These are phyloP conservation scores for Spongispora temasekensis DNA, from an alignment of 1,284 basidiomycete genomes.

Conservation along the genomic window DNA sequence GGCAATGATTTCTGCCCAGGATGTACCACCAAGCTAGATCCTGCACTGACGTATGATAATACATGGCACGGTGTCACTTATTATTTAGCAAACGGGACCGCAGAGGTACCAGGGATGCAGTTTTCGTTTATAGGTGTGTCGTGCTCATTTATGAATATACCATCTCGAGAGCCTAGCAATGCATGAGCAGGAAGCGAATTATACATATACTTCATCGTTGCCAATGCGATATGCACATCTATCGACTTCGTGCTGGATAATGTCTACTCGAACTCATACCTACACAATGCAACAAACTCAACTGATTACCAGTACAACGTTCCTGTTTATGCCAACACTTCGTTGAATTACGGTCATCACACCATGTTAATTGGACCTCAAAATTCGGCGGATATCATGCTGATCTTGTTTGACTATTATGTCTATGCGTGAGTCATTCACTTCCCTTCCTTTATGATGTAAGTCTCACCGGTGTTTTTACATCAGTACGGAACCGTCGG, in stretches of 20 bases:
- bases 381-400: not conserved
- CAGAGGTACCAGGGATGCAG: conserved; percentile 3
- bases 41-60: conserved; percentile 2
- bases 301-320: conserved; percentile 17
- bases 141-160: not conserved
- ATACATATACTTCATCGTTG: conserved; percentile 22
- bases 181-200: conserved; percentile 15
- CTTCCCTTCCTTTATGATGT: not conserved
- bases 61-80: conserved; percentile 25
- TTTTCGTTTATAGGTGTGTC: conserved; percentile 16
- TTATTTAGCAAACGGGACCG: rapidly evolving
- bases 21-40: conserved; percentile 4
- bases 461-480: not conserved
- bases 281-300: not conserved
- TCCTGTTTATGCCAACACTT: conserved; percentile 12
- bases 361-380: conserved; percentile 7
- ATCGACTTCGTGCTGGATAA: conserved; percentile 15
- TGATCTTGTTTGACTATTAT: conserved; percentile 18
- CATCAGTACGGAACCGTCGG: conserved; percentile 6
- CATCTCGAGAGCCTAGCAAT: not conserved
- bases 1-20: not conserved
- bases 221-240: conserved; percentile 6
- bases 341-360: conserved; percentile 12
- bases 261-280: not conserved
- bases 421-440: conserved; percentile 12